Percentiles rank a stretch among this genome's conserved stretches.
Conservation (phyloP, 108 stramenopile species). For the Mediolabrus comicus region DNA sequence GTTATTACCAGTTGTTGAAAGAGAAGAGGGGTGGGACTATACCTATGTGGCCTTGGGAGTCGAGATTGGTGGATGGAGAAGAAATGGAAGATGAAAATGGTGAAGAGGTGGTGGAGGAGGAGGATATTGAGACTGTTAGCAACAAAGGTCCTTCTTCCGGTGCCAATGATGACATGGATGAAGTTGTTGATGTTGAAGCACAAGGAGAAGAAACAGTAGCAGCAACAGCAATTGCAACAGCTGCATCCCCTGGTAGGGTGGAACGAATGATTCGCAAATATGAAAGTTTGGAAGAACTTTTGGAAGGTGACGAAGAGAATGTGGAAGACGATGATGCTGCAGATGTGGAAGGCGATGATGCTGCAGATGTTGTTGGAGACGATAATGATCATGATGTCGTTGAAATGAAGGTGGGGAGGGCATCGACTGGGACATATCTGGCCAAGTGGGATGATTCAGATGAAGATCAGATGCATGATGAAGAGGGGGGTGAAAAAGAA, state of each 20-base stretch:
- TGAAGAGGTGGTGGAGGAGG: not conserved
- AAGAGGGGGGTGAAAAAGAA: too few species aligned
- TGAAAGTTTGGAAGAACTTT: not conserved
- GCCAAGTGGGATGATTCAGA: not conserved
- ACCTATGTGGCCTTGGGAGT: slow-evolving; percentile 33
- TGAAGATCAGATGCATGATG: not conserved
- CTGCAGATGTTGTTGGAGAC: not conserved
- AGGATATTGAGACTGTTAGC: not conserved
- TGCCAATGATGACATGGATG: not conserved
- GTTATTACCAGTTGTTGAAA: not conserved
- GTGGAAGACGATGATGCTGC: not conserved
- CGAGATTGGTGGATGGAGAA: slow-evolving; percentile 3
- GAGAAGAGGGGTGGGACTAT: not conserved
- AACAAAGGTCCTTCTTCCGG: too few species aligned
- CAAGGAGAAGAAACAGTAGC: not conserved
- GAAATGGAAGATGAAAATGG: not conserved
- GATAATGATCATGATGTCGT: not conserved
- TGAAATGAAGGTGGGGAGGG: not conserved
- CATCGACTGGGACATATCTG: not conserved
- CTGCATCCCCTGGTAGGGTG: not conserved
- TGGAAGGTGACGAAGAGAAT: not conserved
- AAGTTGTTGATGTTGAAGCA: not conserved
- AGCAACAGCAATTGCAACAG: not conserved
- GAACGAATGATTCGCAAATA: not conserved
- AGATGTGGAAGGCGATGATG: not conserved